Evolutionary conservation across 1,284 basidiomycete species (phyloP), one percentile per base, ranked within the genome.

Genomic region (Wallemia ichthyophaga): DNA sequence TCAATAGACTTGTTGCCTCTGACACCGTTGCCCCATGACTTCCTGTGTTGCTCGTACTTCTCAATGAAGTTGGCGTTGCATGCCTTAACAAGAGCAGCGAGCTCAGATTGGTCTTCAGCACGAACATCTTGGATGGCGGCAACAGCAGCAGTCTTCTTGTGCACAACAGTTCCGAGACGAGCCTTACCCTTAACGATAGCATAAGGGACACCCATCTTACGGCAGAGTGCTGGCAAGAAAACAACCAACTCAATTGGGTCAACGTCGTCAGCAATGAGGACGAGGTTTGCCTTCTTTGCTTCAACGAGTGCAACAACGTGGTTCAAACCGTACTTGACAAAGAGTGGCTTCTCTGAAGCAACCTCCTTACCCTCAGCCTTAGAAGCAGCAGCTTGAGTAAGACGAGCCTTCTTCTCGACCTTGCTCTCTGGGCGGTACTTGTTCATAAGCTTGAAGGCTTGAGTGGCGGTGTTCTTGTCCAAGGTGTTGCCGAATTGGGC

Each of bases 391-490:
- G 77, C 72, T 57, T 79, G 75, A 64, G 79, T 75, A 59, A 98
- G 80, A 75, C 91, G 89, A 62, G 80, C 80, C 78, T 92, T 92
- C 82, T 98, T 96, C 81, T 96, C 91, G 72, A 83, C 82, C 78
- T 88, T 92, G 62, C 82, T 79, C 77, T 91, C 87, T 28, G 87
- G 87, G 65, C 85, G 82, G 71, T 75, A 83, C 79, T 96, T 96
- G 82, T 96, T 92, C 61, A 96, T 72, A 64, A 98, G 81, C 75
- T 92, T 91, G 83, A 96, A 96, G 63, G 96, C 75, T 73, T 95
- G 88, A 60, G 87, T 92, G 57, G 92, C 92, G 60, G 91, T 96
- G 80, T 96, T 98, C 81, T 95, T 96, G 81, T 98, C 92, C 67
- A 98, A 78, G 57, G 89, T 92, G 76, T 96, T 85, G 60, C 83